Evolutionary conservation across 805 yeast genomes (phyloP).

Genomic region (Hanseniaspora singularis): DNA sequence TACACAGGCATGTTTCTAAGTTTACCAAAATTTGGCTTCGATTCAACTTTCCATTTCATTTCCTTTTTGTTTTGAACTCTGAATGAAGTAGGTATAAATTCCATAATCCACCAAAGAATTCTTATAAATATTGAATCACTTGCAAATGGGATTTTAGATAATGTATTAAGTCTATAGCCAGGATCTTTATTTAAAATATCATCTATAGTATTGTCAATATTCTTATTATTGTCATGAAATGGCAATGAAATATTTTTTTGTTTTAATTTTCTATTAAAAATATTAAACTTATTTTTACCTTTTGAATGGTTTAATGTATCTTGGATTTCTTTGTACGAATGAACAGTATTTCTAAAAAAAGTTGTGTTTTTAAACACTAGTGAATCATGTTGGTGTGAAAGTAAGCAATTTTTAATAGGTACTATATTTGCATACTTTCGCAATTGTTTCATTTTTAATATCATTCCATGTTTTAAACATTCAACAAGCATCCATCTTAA

Average conservation of each 20-base stretch:
- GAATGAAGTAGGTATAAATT: constrained; percentile 46
- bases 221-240: too few species aligned
- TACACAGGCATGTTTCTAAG: constrained; percentile 38
- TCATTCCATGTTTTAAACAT: constrained; percentile 40
- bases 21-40: constrained; percentile 47
- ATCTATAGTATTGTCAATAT: too few species aligned
- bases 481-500: constrained; percentile 51
- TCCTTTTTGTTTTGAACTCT: constrained; percentile 34
- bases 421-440: constrained; percentile 32
- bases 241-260: too few species aligned
- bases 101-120: constrained; percentile 51
- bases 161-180: constrained; percentile 2
- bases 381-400: constrained; percentile 44
- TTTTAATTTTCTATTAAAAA: too few species aligned
- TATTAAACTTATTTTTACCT: too few species aligned
- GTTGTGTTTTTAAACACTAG: constrained; percentile 26
- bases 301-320: too few species aligned
- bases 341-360: not conserved
- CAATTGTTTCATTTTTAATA: constrained; percentile 34
- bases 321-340: too few species aligned
- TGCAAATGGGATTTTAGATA: constrained; percentile 12
- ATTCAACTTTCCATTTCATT: constrained; percentile 41
- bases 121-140: constrained; percentile 11
- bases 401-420: constrained; percentile 32
- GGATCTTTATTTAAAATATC: not conserved